Conservation (phyloP, 2,329 filamentous ascomycete genomes). For the Plenodomus tracheiphilus region DNA sequence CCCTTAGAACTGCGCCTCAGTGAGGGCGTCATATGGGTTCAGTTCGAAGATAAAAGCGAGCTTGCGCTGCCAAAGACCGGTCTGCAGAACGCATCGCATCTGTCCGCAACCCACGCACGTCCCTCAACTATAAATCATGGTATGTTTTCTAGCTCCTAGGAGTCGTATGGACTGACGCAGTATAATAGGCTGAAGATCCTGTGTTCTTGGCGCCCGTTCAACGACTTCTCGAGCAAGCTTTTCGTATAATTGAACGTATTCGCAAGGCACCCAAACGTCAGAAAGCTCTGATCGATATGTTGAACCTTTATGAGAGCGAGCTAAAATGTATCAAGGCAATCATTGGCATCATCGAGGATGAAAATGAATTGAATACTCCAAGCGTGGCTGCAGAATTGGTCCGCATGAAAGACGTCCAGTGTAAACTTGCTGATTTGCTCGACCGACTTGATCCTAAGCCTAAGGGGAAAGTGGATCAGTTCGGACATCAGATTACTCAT, state of each 20-base stretch:
- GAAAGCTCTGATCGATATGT: slow-evolving; percentile 7
- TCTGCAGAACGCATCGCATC: too few species aligned
- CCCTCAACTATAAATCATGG: neutral
- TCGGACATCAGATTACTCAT: slow-evolving; percentile 16
- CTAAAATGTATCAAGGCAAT: slow-evolving; percentile 17
- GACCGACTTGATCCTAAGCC: slow-evolving; percentile 8
- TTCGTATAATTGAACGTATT: slow-evolving; percentile 11
- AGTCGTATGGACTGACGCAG: neutral
- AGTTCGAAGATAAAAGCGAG: neutral
- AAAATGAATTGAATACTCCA: slow-evolving; percentile 3
- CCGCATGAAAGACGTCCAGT: neutral
- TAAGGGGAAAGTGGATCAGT: slow-evolving; percentile 10
- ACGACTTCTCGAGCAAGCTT: slow-evolving; percentile 12
- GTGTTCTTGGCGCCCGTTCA: neutral
- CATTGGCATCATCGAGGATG: slow-evolving; percentile 13
- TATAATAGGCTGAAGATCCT: neutral
- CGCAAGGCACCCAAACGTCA: slow-evolving; percentile 15
- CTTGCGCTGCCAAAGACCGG: neutral
- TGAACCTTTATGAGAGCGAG: slow-evolving; percentile 15
- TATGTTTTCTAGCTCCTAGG: neutral
- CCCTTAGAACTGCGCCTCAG: slow-evolving; percentile 4
- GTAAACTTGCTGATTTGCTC: neutral
- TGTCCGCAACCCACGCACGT: neutral
- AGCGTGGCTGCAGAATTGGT: neutral
- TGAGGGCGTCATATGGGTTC: neutral